A percentile compares a stretch with the other conserved stretches of the same genome.
phyloP scores from a whole-genome alignment of 2,329 filamentous ascomycete genomes.

The Dothistroma septosporum region DNA sequence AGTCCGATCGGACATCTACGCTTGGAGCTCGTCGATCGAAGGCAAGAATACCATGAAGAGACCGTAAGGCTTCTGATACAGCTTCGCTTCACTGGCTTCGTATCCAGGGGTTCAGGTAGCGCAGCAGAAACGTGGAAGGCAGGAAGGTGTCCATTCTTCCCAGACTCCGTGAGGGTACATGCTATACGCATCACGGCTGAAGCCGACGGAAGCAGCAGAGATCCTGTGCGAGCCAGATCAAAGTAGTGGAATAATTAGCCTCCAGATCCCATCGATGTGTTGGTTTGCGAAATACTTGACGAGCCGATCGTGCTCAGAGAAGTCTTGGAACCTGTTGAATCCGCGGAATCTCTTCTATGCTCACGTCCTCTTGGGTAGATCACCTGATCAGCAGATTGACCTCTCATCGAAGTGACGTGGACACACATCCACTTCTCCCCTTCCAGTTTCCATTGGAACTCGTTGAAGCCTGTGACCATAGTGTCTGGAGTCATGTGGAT shows the following conservation, averaged over 20 bases:
- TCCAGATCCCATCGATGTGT: neutral
- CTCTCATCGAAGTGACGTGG: neutral
- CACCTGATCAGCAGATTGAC: neutral
- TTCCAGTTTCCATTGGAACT: neutral
- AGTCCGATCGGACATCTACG: neutral
- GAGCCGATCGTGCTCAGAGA: neutral
- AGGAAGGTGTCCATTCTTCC: neutral
- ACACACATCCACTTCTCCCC: neutral
- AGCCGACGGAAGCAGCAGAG: no score
- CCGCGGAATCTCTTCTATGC: neutral
- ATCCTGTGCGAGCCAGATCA: neutral
- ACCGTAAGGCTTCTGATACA: neutral
- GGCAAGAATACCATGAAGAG: slow-evolving; percentile 1
- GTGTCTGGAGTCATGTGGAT: neutral
- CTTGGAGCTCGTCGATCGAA: neutral
- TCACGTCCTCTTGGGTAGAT: neutral
- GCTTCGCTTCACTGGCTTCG: neutral
- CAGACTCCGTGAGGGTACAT: neutral
- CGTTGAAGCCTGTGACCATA: neutral
- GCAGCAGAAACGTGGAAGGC: neutral
- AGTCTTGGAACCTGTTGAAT: neutral
- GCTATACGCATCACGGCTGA: neutral
- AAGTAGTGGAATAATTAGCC: neutral
- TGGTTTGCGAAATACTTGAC: neutral
- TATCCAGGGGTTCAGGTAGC: neutral